phyloP scores from a whole-genome alignment of 2,329 filamentous ascomycete genomes.

The Talaromyces sp. region DNA sequence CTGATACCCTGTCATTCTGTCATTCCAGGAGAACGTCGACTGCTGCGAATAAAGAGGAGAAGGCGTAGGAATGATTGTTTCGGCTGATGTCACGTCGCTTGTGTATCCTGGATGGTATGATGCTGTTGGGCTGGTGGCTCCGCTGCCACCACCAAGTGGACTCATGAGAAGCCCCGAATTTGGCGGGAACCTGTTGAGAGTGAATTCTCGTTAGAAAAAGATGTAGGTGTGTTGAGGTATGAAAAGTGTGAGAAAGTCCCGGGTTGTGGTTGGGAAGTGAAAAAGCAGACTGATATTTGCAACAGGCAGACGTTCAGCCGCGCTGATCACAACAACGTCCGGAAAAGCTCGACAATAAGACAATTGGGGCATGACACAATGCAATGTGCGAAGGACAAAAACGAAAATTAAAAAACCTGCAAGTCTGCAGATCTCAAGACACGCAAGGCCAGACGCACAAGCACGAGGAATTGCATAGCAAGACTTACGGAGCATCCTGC shows the following conservation, averaged over 20 bases:
- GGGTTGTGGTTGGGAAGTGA: not conserved
- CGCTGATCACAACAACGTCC: not conserved
- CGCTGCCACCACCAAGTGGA: conserved; percentile 49
- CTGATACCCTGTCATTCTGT: conserved; percentile 34
- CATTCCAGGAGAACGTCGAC: conserved; percentile 25
- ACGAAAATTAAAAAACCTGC: not conserved
- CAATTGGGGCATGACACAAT: not conserved
- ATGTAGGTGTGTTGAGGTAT: not conserved
- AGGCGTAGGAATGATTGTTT: conserved; percentile 27
- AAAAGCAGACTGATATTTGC: not conserved
- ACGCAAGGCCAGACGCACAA: not conserved
- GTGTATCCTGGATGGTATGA: conserved; percentile 39
- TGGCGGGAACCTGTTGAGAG: conserved; percentile 45
- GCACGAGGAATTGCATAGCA: conserved; percentile 5
- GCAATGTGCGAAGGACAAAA: not conserved
- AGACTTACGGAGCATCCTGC: conserved; percentile 52
- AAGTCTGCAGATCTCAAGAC: not conserved
- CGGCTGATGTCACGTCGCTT: conserved; percentile 21
- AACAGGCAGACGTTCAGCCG: not conserved
- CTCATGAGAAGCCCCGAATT: conserved; percentile 46
- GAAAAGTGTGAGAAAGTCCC: not conserved
- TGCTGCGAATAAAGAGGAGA: conserved; percentile 29
- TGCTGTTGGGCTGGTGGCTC: conserved; percentile 48
- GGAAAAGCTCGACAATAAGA: not conserved
- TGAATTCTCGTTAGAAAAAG: not conserved